These are phyloP conservation scores for Thermothielavioides terrestris DNA, from an alignment of 495 filamentous ascomycete species.

Conservation along the genomic window DNA sequence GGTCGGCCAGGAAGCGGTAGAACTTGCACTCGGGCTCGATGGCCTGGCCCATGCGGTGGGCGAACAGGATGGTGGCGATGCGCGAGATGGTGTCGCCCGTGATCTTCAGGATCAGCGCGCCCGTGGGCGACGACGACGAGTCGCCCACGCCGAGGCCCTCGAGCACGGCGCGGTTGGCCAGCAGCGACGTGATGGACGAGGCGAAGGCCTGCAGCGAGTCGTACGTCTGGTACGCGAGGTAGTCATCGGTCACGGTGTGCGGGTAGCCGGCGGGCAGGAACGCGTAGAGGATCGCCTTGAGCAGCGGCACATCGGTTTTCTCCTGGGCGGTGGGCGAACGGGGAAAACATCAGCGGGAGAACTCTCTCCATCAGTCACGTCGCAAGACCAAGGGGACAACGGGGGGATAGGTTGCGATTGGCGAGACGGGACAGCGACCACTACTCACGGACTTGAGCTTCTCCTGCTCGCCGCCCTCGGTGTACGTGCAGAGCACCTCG, in stretches of 20 bases:
- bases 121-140: constrained; percentile 72
- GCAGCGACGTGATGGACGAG: constrained; percentile 80
- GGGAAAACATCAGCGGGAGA: neutral
- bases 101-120: constrained; percentile 76
- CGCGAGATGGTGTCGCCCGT: constrained; percentile 78
- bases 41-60: constrained; percentile 73
- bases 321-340: constrained; percentile 12
- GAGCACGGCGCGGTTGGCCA: constrained; percentile 82
- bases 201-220: constrained; percentile 96
- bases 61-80: constrained; percentile 85
- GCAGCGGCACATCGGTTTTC: constrained; percentile 22
- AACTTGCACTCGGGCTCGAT: constrained; percentile 92
- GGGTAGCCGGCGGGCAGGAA: constrained; percentile 95
- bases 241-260: constrained; percentile 82
- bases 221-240: constrained; percentile 59
- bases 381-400: neutral
- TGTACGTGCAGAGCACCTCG: constrained; percentile 29
- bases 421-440: neutral
- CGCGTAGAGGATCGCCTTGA: constrained; percentile 48
- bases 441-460: constrained; percentile 13
- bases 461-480: constrained; percentile 18
- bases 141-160: constrained; percentile 92
- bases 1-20: constrained; percentile 81
- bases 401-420: neutral
- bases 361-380: no score